phyloP scores from a whole-genome alignment of 2,329 filamentous ascomycete genomes.

The Trichoderma sp. region DNA sequence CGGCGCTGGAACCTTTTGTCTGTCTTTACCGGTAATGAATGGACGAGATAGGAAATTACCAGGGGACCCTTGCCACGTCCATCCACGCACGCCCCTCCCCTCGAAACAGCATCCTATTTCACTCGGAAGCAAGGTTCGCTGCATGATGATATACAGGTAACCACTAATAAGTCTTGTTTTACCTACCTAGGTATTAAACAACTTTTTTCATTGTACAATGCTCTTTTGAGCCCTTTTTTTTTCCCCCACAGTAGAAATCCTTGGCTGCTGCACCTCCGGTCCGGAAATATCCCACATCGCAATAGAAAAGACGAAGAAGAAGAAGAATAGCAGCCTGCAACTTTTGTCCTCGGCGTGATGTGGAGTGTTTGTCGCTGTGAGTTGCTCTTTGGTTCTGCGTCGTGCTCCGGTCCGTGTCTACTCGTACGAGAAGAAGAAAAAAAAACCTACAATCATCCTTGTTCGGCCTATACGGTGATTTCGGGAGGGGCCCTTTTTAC shows the following conservation, averaged over 20 bases:
- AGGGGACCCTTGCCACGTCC: neutral
- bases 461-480: neutral
- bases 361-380: neutral
- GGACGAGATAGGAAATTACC: neutral
- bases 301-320: neutral
- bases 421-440: neutral
- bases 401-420: neutral
- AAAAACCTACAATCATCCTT: neutral
- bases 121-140: neutral
- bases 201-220: too few relatives aligned
- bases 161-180: neutral
- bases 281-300: neutral
- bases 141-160: neutral
- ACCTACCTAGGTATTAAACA: neutral
- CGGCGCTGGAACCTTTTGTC: neutral
- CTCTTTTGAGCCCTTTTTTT: neutral
- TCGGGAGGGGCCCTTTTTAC: neutral
- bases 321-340: neutral
- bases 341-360: neutral
- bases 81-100: neutral
- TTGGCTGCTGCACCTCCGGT: neutral
- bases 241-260: neutral
- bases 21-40: neutral
- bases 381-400: neutral
- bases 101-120: slow-evolving; percentile 11